Conservation (phyloP, 208 protist species). For the Wallacemonas sp. region DNA sequence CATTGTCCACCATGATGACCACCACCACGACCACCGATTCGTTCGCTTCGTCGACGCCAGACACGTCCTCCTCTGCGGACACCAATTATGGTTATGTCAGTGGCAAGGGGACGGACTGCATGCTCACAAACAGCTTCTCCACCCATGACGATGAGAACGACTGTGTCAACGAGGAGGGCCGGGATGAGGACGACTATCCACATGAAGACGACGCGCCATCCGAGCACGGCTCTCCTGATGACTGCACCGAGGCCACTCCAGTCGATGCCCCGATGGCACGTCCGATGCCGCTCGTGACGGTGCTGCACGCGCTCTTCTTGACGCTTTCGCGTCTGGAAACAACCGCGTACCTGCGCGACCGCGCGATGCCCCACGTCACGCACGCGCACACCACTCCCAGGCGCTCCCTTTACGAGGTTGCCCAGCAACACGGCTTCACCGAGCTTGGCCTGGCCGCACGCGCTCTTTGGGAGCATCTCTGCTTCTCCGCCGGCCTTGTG, state of each 20-base stretch:
- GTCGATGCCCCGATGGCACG: neutral
- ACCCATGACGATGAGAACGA: neutral
- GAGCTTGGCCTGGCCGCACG: slow-evolving; percentile 1
- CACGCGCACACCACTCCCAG: too few relatives aligned
- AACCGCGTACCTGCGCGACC: neutral
- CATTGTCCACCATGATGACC: neutral
- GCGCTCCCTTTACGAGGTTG: neutral
- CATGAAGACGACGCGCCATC: neutral
- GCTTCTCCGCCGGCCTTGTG: neutral
- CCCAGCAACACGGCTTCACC: neutral
- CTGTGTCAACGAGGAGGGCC: neutral
- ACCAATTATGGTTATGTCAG: neutral
- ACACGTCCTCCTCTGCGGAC: neutral
- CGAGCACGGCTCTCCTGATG: neutral
- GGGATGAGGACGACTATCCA: neutral
- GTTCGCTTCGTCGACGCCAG: neutral
- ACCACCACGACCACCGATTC: neutral
- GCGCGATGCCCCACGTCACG: neutral
- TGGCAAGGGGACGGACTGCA: neutral
- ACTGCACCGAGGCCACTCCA: neutral
- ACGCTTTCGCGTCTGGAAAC: neutral
- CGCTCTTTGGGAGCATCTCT: slow-evolving; percentile 13
- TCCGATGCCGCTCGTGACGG: neutral
- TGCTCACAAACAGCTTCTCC: neutral
- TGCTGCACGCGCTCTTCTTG: slow-evolving; percentile 13